Conservation (phyloP, 805 yeast species). For the Scheffersomyces amazonensis region DNA sequence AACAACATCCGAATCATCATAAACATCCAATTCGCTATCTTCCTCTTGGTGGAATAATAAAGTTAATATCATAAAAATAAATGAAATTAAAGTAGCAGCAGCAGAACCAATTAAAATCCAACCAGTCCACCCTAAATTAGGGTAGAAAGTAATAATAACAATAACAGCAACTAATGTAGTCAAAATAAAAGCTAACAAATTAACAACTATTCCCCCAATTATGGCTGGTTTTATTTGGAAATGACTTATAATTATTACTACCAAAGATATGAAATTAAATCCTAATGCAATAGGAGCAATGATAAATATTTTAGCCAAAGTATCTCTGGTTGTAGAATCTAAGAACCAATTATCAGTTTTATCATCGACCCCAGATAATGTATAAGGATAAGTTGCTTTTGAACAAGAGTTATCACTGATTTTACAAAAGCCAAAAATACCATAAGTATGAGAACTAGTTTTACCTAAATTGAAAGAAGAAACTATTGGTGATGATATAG, state of each 20-base stretch:
- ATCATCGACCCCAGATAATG: conserved; percentile 26
- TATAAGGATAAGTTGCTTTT: conserved; percentile 44
- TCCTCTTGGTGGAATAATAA: conserved; percentile 24
- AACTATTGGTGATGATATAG: conserved; percentile 61
- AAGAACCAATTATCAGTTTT: conserved; percentile 43
- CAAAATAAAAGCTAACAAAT: conserved; percentile 49
- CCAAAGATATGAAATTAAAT: conserved; percentile 42
- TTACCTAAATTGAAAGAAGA: conserved; percentile 47
- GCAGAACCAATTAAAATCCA: conserved; percentile 73
- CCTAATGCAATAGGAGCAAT: conserved; percentile 69
- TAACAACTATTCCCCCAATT: conserved; percentile 42
- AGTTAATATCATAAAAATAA: conserved; percentile 45
- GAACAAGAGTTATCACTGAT: conserved; percentile 33
- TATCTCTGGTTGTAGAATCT: conserved; percentile 46
- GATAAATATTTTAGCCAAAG: conserved; percentile 53
- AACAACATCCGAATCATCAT: conserved; percentile 13
- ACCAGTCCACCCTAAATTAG: conserved; percentile 66
- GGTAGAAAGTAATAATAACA: conserved; percentile 56
- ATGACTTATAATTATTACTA: conserved; percentile 22
- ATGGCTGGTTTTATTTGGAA: conserved; percentile 19
- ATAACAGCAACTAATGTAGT: conserved; percentile 56
- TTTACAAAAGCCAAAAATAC: conserved; percentile 66
- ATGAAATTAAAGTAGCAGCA: conserved; percentile 48
- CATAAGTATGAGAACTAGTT: conserved; percentile 47
- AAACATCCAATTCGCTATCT: background rate